phyloP scores from a whole-genome alignment of 805 yeast genomes.

The Cyberlindnera bimundalis region DNA sequence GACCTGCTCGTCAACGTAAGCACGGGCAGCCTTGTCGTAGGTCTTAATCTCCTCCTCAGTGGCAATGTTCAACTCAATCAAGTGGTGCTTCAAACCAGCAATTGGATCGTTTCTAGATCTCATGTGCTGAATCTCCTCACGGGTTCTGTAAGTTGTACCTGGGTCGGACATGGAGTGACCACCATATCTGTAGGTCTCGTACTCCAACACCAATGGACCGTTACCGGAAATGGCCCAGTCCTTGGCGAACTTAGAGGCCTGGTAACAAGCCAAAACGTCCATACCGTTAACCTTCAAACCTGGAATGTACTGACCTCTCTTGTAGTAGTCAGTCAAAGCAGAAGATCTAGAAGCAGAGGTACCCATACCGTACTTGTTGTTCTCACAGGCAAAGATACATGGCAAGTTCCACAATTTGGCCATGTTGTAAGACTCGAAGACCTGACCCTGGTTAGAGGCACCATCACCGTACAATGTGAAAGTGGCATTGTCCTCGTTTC shows the following conservation, averaged over 20 bases:
- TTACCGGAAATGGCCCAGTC: constrained; percentile 92
- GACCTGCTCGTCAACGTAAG: constrained; percentile 91
- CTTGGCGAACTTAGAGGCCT: constrained; percentile 94
- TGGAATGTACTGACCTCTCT: constrained; percentile 99
- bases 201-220: constrained; percentile 95
- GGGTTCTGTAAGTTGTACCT: constrained; percentile 99
- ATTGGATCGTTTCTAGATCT: constrained; percentile 98
- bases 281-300: constrained; percentile 98
- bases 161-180: constrained; percentile 99
- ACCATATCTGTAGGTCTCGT: constrained; percentile 98
- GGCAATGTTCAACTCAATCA: constrained; percentile 80
- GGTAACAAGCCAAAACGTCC: constrained; percentile 94
- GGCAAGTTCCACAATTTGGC: constrained; percentile 98
- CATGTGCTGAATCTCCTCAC: constrained; percentile 99
- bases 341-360: constrained; percentile 96
- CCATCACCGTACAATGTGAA: constrained; percentile 97
- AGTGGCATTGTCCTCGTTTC: constrained; percentile 73
- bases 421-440: constrained; percentile 96
- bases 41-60: constrained; percentile 93
- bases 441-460: constrained; percentile 99
- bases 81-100: constrained; percentile 87
- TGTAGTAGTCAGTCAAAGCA: constrained; percentile 93
- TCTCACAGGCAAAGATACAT: constrained; percentile 92
- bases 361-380: constrained; percentile 99
- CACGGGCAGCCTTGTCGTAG: constrained; percentile 94